Evolutionary conservation across 139 green algal genomes (phyloP), one percentile per base, ranked within the genome.

Genomic region (Chlamydomonas schloesseri): DNA sequence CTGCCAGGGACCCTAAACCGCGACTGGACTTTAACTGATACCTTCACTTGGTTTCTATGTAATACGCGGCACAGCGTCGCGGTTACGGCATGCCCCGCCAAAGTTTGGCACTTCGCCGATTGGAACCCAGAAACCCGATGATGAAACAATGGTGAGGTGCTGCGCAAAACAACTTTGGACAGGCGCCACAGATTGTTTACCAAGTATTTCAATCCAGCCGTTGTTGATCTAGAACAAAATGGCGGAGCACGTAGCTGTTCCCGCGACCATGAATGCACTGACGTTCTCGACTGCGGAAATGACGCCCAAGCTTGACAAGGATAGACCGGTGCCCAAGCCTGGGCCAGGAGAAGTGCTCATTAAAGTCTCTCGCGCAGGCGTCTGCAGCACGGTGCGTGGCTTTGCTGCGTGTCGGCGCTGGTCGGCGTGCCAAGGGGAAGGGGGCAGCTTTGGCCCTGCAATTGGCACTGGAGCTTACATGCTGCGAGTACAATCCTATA

Each of bases 331-430:
- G 26, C 93, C 93, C 2, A 18, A 17, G 37, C 83, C 87, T 42
- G 71, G 26, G 1, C 23, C 67, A 21, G 73, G 62, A 14, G 91
- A 95, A 13, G 93, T 83, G 14, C 81, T 95, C 10, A 57, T 94
- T 2, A 72, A 70, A 23, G 88, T 95, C 11, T 72, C 84, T 9
- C 58, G 89, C 3, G 89, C 93, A 9, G 90, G 90, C 23, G 91
- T 95, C 42, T 95, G 93, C 60, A 84, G 84, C 26, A 95, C 93
- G 31, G 89, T 93, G 68, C 4, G 84, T 42, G 42, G 5, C 8
- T 50, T 50, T 50, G 42, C 42, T 13, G 6, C 42, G 6, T 50
- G 6, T 5, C 34, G 10, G 31, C 24, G 23, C 0, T 17, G 58
- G 17, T 13, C 3, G 33, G 34, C 14, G 46, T 60, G 23, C 17